A percentile compares a stretch with the other conserved stretches of the same genome.
Evolutionary conservation across 2,329 filamentous ascomycete genomes (phyloP).

Genomic region (Trichoderma hamatum): DNA sequence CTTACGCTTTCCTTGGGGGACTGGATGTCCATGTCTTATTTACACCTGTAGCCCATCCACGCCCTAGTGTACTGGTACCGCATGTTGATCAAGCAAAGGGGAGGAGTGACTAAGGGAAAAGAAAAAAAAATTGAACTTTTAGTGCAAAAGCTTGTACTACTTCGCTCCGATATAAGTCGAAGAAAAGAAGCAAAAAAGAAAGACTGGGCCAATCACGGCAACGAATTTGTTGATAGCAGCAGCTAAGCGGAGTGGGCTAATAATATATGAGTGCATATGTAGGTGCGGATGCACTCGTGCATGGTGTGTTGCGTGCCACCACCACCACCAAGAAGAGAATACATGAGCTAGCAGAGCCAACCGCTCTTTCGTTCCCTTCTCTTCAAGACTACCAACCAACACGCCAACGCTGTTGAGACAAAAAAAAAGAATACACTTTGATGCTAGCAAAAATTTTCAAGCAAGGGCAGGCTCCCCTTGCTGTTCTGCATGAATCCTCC

Average conservation of each 20-base stretch:
- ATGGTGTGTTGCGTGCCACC: background rate
- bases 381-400: background rate
- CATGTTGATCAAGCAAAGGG: constrained; percentile 3
- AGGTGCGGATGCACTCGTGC: constrained; percentile 20
- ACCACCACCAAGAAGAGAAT: background rate
- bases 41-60: background rate
- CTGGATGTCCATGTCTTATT: constrained; percentile 6
- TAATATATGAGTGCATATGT: constrained; percentile 14
- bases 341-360: background rate
- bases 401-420: background rate
- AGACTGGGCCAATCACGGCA: background rate
- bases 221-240: background rate
- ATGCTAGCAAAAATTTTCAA: constrained; percentile 7
- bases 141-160: background rate
- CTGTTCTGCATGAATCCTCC: background rate
- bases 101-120: background rate
- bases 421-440: background rate
- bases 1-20: background rate
- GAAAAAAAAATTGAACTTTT: background rate
- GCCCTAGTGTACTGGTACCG: background rate
- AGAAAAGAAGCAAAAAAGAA: background rate
- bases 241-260: background rate
- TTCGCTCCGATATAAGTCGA: background rate
- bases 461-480: constrained; percentile 21
- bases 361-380: background rate